Evolutionary conservation across 2,329 filamentous ascomycete species (phyloP), one percentile per base, ranked within the genome.

Genomic region (Xylariaceae sp.): DNA sequence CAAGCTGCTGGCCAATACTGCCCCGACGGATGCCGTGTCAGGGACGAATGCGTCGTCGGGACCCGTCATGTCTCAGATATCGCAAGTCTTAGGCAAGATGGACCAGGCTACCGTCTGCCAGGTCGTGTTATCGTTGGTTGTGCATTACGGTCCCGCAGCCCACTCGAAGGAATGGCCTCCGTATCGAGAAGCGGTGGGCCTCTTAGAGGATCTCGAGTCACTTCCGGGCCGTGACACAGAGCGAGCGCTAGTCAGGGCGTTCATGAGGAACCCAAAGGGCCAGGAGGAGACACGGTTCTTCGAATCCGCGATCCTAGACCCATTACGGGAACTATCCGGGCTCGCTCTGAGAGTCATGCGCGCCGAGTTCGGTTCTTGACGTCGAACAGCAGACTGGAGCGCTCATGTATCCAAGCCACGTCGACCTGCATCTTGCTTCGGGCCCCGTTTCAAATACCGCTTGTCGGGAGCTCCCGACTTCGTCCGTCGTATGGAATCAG

Each of bases 21-120:
- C 66, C 0, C 59, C 66, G 5, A 12, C 46, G 46, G 27, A 40
- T 56, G 2, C 39, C 31, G 40, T 25, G 33, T 38, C 32, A 31
- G 56, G 14, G 29, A 44, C 28, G 37, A 46, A 31, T 41, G 45
- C 11, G 44, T 55, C 2, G 11, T 16, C 24, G n/a, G 29, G 10
- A 12, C 15, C 27, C 15, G 22, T 45, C 8, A 23, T 15, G 7
- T 31, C 26, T 5, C 44, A 26, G 7, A 29, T 58, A 8, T 36
- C 39, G 1, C 44, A 61, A 14, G 39, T 49, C 0, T 45, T 75
- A 13, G 49, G 51, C 4, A 58, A 61, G 12, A 62, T 70, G 8
- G 72, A 77, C 36, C 70, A 71, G 40, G 61, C 72, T 3, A 68
- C 65, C 8, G 54, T 75, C 31, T 70, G 67, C 40, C 70, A 77